Evolutionary conservation across 1,284 basidiomycete genomes (phyloP).

Genomic region (Ganoderma lingzhi): DNA sequence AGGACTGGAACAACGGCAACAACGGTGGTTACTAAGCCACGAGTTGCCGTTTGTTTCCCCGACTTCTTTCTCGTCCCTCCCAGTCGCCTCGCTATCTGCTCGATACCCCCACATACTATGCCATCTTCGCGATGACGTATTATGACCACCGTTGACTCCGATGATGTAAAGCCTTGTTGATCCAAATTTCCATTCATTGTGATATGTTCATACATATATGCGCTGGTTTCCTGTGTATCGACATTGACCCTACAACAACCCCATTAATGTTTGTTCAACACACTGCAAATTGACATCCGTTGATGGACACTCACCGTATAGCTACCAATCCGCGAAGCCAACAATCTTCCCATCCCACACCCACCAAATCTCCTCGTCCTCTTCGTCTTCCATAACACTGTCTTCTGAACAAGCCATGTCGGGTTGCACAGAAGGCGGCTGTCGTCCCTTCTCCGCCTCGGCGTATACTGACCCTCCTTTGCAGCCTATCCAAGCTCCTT

Average conservation of each 20-base stretch:
- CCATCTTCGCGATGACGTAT: not conserved
- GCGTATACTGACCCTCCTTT: conserved; percentile 32
- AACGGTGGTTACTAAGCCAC: not conserved
- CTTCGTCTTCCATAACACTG: conserved; percentile 46
- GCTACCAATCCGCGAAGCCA: conserved; percentile 75
- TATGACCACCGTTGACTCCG: too few species aligned
- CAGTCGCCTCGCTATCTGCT: not conserved
- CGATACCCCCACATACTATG: not conserved
- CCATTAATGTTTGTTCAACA: not conserved
- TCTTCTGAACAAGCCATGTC: not conserved
- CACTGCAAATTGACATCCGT: not conserved
- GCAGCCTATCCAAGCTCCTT: conserved; percentile 67
- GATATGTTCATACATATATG: not conserved
- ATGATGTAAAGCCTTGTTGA: not conserved
- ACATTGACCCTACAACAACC: not conserved
- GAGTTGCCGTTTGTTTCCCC: too few species aligned
- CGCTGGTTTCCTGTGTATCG: not conserved
- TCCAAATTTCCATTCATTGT: not conserved
- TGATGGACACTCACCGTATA: not conserved
- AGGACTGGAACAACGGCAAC: not conserved
- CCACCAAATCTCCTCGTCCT: conserved; percentile 84
- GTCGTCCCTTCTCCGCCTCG: conserved; percentile 21
- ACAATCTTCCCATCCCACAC: conserved; percentile 76
- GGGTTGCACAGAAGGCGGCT: not conserved
- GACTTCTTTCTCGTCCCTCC: too few species aligned